Evolutionary conservation across 2,329 filamentous ascomycete genomes (phyloP).

Genomic region (Trichoderma sp.): DNA sequence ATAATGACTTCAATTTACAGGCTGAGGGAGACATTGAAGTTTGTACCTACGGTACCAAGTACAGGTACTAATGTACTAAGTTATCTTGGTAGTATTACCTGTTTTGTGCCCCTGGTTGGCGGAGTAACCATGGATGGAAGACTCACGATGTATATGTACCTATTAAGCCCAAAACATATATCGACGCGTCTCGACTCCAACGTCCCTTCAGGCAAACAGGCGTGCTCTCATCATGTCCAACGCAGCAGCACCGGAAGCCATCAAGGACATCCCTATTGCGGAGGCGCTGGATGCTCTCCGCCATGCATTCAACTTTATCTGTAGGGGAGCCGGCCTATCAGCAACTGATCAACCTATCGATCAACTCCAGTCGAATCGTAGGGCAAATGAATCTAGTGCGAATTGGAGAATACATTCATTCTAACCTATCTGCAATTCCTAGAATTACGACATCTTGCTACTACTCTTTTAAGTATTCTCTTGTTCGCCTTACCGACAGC

Average conservation of each 20-base stretch:
- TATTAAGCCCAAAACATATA: no score
- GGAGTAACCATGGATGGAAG: no score
- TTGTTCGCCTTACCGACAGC: background rate
- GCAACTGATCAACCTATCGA: background rate
- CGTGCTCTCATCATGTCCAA: background rate
- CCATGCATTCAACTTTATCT: background rate
- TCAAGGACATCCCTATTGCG: background rate
- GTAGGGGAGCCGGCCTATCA: background rate
- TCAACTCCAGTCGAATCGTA: background rate
- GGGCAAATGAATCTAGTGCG: background rate
- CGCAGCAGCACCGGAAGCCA: background rate
- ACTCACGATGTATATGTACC: no score
- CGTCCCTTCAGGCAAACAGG: no score
- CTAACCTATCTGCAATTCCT: background rate
- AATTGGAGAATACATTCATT: background rate
- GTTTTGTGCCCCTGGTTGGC: no score
- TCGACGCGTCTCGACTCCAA: no score
- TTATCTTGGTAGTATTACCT: no score
- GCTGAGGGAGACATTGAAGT: no score
- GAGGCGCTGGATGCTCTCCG: background rate
- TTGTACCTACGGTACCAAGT: no score
- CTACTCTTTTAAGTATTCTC: background rate
- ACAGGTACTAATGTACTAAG: no score
- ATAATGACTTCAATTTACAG: no score
- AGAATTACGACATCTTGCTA: background rate